These are phyloP conservation scores for Talaromyces islandicus DNA, from an alignment of 2,329 filamentous ascomycete genomes.

Conservation along the genomic window DNA sequence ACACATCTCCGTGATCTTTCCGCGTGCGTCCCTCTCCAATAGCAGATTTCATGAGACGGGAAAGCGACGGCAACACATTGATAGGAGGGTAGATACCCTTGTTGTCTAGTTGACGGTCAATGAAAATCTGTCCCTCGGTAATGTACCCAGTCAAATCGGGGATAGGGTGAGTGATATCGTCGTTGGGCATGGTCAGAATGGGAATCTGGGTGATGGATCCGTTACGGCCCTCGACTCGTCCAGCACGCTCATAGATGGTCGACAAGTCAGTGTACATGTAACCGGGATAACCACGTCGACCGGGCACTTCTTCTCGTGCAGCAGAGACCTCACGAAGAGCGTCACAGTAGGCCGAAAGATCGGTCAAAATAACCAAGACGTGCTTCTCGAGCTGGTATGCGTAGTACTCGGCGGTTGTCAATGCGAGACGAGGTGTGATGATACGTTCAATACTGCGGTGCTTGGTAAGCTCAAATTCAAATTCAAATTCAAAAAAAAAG, in stretches of 20 bases:
- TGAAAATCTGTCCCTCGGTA: slow-evolving; percentile 96
- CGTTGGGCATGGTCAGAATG: slow-evolving; percentile 99
- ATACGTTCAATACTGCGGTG: slow-evolving; percentile 86
- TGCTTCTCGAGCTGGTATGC: slow-evolving; percentile 99
- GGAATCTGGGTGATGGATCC: slow-evolving; percentile 99
- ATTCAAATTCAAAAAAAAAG: slow-evolving; percentile 5
- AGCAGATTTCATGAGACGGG: slow-evolving; percentile 99
- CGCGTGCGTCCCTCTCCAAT: slow-evolving; percentile 96
- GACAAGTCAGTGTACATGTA: slow-evolving; percentile 99
- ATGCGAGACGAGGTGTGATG: slow-evolving; percentile 94
- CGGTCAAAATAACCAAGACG: slow-evolving; percentile 96
- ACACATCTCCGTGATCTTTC: slow-evolving; percentile 95
- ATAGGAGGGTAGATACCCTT: slow-evolving; percentile 98
- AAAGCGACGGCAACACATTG: slow-evolving; percentile 95
- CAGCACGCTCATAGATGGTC: slow-evolving; percentile 98
- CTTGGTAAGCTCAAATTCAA: slow-evolving; percentile 2
- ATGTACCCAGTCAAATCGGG: slow-evolving; percentile 99
- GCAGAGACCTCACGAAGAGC: slow-evolving; percentile 97
- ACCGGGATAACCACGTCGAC: slow-evolving; percentile 98
- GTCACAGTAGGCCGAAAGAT: slow-evolving; percentile 97
- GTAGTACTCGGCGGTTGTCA: slow-evolving; percentile 99
- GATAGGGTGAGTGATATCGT: slow-evolving; percentile 97
- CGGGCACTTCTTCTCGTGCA: slow-evolving; percentile 95
- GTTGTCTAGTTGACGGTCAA: slow-evolving; percentile 90
- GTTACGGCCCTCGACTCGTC: slow-evolving; percentile 93